These are phyloP conservation scores for Abortiporus biennis DNA, from an alignment of 1,284 basidiomycete genomes.

Conservation along the genomic window DNA sequence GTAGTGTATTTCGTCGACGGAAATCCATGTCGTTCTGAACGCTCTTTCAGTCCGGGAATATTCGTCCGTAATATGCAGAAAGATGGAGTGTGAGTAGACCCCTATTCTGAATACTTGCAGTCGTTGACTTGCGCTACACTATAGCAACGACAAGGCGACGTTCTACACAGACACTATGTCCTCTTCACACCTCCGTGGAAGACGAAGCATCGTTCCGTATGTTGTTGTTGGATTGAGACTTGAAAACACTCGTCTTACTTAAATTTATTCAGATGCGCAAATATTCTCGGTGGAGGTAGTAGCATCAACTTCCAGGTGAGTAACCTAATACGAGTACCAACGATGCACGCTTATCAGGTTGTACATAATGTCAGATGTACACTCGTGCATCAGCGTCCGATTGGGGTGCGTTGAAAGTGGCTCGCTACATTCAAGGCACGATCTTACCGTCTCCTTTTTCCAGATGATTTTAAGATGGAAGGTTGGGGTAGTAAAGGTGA, in stretches of 20 bases:
- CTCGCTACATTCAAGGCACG: background rate
- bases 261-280: constrained; percentile 43
- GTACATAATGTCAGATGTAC: constrained; percentile 59
- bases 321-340: too few species aligned
- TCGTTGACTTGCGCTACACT: background rate
- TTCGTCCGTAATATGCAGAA: constrained; percentile 65
- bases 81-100: constrained; percentile 49
- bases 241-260: background rate
- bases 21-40: background rate
- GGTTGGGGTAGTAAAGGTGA: constrained; percentile 61
- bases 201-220: constrained; percentile 62
- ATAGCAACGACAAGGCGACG: constrained; percentile 66
- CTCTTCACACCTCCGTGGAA: constrained; percentile 53
- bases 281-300: constrained; percentile 48
- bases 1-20: background rate
- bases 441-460: background rate
- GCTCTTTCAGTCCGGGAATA: constrained; percentile 66
- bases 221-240: constrained; percentile 18
- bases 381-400: constrained; percentile 66
- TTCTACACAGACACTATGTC: constrained; percentile 60
- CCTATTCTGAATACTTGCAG: background rate
- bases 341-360: too few species aligned
- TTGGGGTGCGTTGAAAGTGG: constrained; percentile 42
- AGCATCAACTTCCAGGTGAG: constrained; percentile 66
- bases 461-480: constrained; percentile 68